Conservation (phyloP, 164 flowering plant species). For the Saururus chinensis region DNA sequence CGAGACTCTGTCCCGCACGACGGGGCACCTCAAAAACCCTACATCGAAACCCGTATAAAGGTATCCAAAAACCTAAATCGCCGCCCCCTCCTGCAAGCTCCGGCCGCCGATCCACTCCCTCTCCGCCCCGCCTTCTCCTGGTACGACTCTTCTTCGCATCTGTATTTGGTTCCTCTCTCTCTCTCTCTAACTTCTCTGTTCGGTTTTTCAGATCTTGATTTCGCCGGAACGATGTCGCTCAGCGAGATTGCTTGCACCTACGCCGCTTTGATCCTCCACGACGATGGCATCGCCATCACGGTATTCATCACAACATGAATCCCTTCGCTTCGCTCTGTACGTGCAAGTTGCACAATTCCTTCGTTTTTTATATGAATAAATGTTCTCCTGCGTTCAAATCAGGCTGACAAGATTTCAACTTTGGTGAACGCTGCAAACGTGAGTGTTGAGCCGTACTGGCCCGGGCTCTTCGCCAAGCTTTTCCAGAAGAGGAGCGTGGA, state of each 20-base stretch:
- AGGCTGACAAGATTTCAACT: slow-evolving; percentile 14
- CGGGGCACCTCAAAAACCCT: too few relatives aligned
- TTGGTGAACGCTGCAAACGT: slow-evolving; percentile 7
- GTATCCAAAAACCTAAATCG: too few relatives aligned
- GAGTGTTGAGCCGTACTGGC: slow-evolving; percentile 12
- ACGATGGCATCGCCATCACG: slow-evolving; percentile 14
- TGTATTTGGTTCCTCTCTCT: background rate
- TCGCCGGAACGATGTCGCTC: slow-evolving; percentile 5
- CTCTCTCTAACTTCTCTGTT: background rate
- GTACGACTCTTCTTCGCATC: background rate
- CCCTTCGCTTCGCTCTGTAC: background rate
- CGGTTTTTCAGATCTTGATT: background rate
- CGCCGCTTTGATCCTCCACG: slow-evolving; percentile 13
- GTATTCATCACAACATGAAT: background rate
- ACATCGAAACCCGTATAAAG: too few relatives aligned
- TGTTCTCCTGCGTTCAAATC: background rate
- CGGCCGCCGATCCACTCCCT: too few relatives aligned
- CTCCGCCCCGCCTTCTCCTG: too few relatives aligned
- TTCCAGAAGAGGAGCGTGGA: slow-evolving; percentile 9
- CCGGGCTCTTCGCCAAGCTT: slow-evolving; percentile 11
- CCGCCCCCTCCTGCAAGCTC: too few relatives aligned
- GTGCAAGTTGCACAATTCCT: too few relatives aligned
- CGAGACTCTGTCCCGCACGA: too few relatives aligned
- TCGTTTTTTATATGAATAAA: background rate
- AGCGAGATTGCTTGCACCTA: slow-evolving; percentile 11